Evolutionary conservation across 441 rosid genomes (phyloP).

Genomic region (Melastoma candidum): DNA sequence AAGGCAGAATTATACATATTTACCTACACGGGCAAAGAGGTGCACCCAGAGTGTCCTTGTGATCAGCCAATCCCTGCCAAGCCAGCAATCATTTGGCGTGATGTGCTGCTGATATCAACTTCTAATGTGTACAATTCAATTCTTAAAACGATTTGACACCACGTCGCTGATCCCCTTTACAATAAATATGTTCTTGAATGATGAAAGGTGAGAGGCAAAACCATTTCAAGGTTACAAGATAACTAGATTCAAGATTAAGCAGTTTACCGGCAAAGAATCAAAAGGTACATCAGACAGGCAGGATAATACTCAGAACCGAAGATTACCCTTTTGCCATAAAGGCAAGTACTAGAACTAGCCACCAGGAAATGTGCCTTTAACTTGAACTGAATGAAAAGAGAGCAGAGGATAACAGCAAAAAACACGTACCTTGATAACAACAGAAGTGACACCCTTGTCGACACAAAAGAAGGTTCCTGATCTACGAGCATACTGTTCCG

Average conservation of each 20-base stretch:
- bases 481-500: conserved; percentile 86
- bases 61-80: conserved; percentile 85
- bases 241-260: too few relatives aligned
- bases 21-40: conserved; percentile 98
- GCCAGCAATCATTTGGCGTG: conserved; percentile 4
- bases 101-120: background rate
- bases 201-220: too few relatives aligned
- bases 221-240: too few relatives aligned
- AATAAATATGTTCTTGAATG: too few relatives aligned
- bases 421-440: conserved; percentile 66
- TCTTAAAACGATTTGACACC: too few relatives aligned
- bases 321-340: too few relatives aligned
- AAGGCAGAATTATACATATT: conserved; percentile 4
- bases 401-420: background rate
- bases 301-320: too few relatives aligned
- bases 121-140: background rate
- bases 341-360: too few relatives aligned
- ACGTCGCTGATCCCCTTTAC: too few relatives aligned
- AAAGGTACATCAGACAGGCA: too few relatives aligned
- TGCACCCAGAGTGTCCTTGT: conserved; percentile 87
- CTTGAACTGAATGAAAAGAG: background rate
- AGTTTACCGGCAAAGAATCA: too few relatives aligned
- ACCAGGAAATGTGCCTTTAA: background rate
- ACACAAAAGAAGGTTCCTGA: conserved; percentile 87
- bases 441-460: conserved; percentile 88